Evolutionary conservation across 768 basidiomycete genomes (phyloP).

Genomic region (Glaciozyma antarctica): DNA sequence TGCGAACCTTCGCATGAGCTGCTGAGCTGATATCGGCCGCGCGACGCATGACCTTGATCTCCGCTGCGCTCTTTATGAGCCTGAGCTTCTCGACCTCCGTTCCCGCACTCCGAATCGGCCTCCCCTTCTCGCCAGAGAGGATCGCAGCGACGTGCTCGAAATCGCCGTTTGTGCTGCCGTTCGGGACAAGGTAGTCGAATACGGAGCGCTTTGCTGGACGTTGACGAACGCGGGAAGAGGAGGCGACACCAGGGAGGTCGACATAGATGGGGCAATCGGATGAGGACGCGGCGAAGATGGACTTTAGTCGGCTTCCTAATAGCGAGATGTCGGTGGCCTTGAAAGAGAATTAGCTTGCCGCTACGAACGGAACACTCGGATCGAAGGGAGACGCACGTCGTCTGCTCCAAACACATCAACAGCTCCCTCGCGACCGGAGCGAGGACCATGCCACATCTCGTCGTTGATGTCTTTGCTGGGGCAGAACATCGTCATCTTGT

Average conservation of each 20-base stretch:
- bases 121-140: conserved; percentile 45
- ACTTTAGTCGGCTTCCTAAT: conserved; percentile 49
- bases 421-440: conserved; percentile 59
- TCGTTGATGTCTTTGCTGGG: conserved; percentile 60
- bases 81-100: conserved; percentile 63
- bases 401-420: conserved; percentile 67
- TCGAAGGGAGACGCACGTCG: conserved; percentile 41
- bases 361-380: conserved; percentile 34
- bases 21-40: conserved; percentile 81
- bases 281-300: conserved; percentile 11
- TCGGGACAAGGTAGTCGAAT: conserved; percentile 42
- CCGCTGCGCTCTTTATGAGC: conserved; percentile 66
- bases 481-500: conserved; percentile 77
- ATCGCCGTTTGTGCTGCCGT: conserved; percentile 45
- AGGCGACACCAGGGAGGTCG: conserved; percentile 41
- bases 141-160: conserved; percentile 49
- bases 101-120: conserved; percentile 50
- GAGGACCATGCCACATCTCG: conserved; percentile 88
- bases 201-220: conserved; percentile 21
- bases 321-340: conserved; percentile 40
- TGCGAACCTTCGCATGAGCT: conserved; percentile 68
- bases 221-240: conserved; percentile 44
- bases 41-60: conserved; percentile 65
- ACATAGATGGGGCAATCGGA: conserved; percentile 43
- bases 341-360: conserved; percentile 30